A percentile compares a stretch with the other conserved stretches of the same genome.
Conservation (phyloP, 2,329 filamentous ascomycete species). For the Ceratocystis destructans region DNA sequence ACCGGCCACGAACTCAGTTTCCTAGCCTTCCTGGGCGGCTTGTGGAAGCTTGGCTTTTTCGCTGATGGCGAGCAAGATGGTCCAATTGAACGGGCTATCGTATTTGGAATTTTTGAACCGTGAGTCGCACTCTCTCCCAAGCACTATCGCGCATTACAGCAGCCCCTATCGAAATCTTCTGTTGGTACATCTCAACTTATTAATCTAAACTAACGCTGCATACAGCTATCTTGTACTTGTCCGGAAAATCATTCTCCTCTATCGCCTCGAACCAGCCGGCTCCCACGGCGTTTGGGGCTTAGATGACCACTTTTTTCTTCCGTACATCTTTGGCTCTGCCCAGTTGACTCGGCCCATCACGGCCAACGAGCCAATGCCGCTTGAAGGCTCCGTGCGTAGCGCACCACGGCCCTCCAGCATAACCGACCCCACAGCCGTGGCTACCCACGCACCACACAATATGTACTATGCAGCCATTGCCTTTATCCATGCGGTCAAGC, state of each 20-base stretch:
- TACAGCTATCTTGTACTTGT: slow-evolving; percentile 64
- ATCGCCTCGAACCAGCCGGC: slow-evolving; percentile 86
- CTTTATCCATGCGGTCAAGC: slow-evolving; percentile 97
- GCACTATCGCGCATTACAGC: neutral
- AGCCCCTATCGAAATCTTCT: neutral
- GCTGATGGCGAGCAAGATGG: slow-evolving; percentile 37
- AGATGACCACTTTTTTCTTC: slow-evolving; percentile 90
- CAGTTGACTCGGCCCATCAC: slow-evolving; percentile 68
- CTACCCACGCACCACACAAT: slow-evolving; percentile 51
- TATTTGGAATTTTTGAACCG: slow-evolving; percentile 70
- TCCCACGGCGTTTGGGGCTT: slow-evolving; percentile 97
- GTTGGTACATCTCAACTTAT: neutral
- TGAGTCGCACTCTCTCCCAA: slow-evolving; percentile 33
- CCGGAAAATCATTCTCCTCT: slow-evolving; percentile 71
- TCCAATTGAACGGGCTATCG: slow-evolving; percentile 61
- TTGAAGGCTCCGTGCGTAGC: slow-evolving; percentile 61
- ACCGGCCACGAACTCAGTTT: slow-evolving; percentile 95
- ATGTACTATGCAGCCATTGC: slow-evolving; percentile 94
- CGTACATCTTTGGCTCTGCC: slow-evolving; percentile 90
- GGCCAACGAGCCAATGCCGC: slow-evolving; percentile 46
- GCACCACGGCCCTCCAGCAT: slow-evolving; percentile 62
- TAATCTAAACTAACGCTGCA: slow-evolving; percentile 15
- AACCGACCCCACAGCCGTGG: slow-evolving; percentile 48
- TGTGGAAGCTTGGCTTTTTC: slow-evolving; percentile 87
- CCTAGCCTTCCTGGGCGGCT: slow-evolving; percentile 70